These are phyloP conservation scores for Kurtzmaniella fragi DNA, from an alignment of 805 yeast genomes.

Conservation along the genomic window DNA sequence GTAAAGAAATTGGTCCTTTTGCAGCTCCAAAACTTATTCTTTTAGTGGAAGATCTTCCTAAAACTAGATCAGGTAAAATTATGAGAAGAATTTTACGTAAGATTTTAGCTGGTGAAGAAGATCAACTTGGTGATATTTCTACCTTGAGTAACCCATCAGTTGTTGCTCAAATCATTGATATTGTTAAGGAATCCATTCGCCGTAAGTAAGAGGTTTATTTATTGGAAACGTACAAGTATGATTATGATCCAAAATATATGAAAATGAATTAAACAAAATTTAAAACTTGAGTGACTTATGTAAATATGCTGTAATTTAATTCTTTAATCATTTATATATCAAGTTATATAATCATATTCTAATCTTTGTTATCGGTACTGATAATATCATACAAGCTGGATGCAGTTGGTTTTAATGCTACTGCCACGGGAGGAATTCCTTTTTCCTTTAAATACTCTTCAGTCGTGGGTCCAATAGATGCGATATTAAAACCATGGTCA, in stretches of 20 bases:
- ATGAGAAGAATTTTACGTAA: constrained; percentile 97
- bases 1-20: constrained; percentile 89
- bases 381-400: constrained; percentile 43
- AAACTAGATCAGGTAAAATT: constrained; percentile 97
- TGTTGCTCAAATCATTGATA: constrained; percentile 69
- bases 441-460: constrained; percentile 50
- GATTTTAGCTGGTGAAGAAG: constrained; percentile 87
- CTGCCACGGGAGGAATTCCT: constrained; percentile 55
- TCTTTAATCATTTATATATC: not conserved
- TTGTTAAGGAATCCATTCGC: constrained; percentile 40
- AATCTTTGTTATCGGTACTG: not conserved
- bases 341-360: not conserved
- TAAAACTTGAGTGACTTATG: not conserved
- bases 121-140: constrained; percentile 86
- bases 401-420: constrained; percentile 73
- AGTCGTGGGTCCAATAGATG: constrained; percentile 93
- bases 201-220: constrained; percentile 1
- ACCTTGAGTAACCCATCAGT: constrained; percentile 84
- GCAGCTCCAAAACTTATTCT: constrained; percentile 92
- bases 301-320: not conserved
- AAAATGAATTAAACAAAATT: not conserved
- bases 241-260: not conserved
- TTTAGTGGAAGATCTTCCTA: constrained; percentile 88
- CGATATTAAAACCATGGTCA: constrained; percentile 41
- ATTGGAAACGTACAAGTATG: not conserved